A percentile compares a stretch with the other conserved stretches of the same genome.
Evolutionary conservation across 108 stramenopile genomes (phyloP).

Genomic region (Skeletonema marinoi): DNA sequence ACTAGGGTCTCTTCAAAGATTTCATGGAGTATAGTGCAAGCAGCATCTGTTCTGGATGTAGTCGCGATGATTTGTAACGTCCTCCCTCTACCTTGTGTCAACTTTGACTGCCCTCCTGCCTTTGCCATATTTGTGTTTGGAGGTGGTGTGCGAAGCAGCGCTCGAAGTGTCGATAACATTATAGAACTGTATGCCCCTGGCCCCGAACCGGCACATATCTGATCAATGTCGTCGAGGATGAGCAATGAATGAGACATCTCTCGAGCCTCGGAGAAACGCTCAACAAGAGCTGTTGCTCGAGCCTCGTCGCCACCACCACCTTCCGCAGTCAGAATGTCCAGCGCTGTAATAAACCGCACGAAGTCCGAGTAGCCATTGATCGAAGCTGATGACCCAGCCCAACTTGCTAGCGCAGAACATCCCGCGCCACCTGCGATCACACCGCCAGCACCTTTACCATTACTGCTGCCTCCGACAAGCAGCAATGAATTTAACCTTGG

Average conservation of each 20-base stretch:
- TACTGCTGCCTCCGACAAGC: constrained; percentile 55
- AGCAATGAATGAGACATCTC: constrained; percentile 68
- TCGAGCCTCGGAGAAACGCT: constrained; percentile 66
- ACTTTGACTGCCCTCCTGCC: constrained; percentile 57
- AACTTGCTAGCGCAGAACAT: constrained; percentile 58
- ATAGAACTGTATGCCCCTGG: constrained; percentile 67
- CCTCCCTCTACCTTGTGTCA: constrained; percentile 30
- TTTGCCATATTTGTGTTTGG: constrained; percentile 40
- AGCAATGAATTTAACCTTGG: constrained; percentile 66
- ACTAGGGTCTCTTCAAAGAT: constrained; percentile 77
- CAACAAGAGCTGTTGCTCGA: constrained; percentile 73
- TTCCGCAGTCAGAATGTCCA: constrained; percentile 65
- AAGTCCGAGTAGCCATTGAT: constrained; percentile 58
- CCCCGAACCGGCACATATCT: constrained; percentile 69
- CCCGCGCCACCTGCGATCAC: constrained; percentile 35
- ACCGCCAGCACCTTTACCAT: constrained; percentile 29
- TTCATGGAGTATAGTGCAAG: constrained; percentile 62
- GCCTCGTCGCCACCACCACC: constrained; percentile 67
- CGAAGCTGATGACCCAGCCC: constrained; percentile 73
- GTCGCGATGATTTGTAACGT: constrained; percentile 68
- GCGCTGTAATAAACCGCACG: constrained; percentile 69
- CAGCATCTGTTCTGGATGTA: constrained; percentile 71
- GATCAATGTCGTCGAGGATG: constrained; percentile 81
- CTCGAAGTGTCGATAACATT: constrained; percentile 80
- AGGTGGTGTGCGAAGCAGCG: constrained; percentile 72